Percentiles rank a stretch among this genome's conserved stretches.
Evolutionary conservation across 2,329 filamentous ascomycete genomes (phyloP).

Genomic region (Trichophyton benhamiae): DNA sequence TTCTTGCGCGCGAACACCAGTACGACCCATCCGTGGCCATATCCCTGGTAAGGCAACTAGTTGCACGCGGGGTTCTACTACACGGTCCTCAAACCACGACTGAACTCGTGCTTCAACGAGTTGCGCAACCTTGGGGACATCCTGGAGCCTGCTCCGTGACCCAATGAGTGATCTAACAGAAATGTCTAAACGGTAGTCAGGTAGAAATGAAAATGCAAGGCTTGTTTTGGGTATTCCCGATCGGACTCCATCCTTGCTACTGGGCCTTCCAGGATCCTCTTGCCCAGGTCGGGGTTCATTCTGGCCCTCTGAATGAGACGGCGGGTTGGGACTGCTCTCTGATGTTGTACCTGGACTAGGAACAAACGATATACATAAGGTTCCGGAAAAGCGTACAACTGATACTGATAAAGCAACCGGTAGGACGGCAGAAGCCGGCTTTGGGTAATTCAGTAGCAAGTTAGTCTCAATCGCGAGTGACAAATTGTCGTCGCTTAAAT

Average conservation of each 20-base stretch:
- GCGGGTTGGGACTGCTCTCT: conserved; percentile 17
- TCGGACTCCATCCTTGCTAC: conserved; percentile 15
- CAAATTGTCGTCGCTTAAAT: conserved; percentile 80
- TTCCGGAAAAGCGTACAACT: conserved; percentile 88
- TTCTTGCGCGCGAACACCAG: conserved; percentile 34
- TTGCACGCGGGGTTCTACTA: conserved; percentile 53
- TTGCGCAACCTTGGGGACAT: conserved; percentile 55
- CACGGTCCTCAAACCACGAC: conserved; percentile 55
- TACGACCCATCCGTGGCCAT: conserved; percentile 47
- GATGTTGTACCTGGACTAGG: conserved; percentile 42
- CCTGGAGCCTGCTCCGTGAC: conserved; percentile 49
- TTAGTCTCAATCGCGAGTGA: conserved; percentile 92
- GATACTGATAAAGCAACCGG: conserved; percentile 86
- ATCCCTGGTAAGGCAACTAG: conserved; percentile 51
- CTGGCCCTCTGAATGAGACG: conserved; percentile 15
- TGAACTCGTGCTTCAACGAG: conserved; percentile 52
- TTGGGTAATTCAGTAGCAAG: conserved; percentile 86
- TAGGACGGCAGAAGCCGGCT: conserved; percentile 72
- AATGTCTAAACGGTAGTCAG: conserved; percentile 53
- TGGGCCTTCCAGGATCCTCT: neutral
- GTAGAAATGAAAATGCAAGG: conserved; percentile 77
- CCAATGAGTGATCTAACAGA: conserved; percentile 54
- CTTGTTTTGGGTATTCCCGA: conserved; percentile 60
- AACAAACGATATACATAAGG: conserved; percentile 83
- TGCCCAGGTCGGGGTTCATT: neutral